Evolutionary conservation across 2,329 filamentous ascomycete genomes (phyloP).

Genomic region (Colletotrichum sp.): DNA sequence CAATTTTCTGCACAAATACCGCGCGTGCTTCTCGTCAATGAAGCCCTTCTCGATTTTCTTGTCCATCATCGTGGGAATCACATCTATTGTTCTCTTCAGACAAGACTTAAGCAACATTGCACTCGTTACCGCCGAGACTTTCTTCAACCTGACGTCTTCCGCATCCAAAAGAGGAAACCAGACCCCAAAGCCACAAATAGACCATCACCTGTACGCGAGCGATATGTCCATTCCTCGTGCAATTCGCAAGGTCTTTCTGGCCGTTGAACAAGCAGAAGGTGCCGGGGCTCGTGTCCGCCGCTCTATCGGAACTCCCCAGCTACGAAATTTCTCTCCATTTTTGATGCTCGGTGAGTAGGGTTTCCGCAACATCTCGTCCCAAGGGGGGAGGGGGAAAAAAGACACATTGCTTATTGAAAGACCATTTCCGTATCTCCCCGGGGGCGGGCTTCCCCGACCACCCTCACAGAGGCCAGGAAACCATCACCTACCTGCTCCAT

Average conservation of each 20-base stretch:
- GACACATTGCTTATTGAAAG: conserved; percentile 77
- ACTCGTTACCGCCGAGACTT: background rate
- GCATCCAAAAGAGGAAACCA: background rate
- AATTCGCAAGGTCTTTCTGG: conserved; percentile 84
- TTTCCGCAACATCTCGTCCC: conserved; percentile 51
- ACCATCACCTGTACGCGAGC: conserved; percentile 35
- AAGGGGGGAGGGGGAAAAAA: background rate
- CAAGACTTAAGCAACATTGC: conserved; percentile 25
- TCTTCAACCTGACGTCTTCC: conserved; percentile 18
- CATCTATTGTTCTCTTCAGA: conserved; percentile 31
- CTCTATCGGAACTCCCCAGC: conserved; percentile 81
- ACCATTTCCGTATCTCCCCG: conserved; percentile 82
- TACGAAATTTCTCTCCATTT: conserved; percentile 90
- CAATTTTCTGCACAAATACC: background rate
- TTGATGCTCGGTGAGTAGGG: conserved; percentile 89
- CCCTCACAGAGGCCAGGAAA: conserved; percentile 80
- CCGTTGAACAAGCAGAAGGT: conserved; percentile 85
- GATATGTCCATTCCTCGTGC: conserved; percentile 74
- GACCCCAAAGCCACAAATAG: background rate
- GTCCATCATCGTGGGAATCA: conserved; percentile 31
- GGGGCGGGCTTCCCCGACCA: conserved; percentile 93
- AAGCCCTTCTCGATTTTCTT: conserved; percentile 32
- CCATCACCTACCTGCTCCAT: conserved; percentile 86
- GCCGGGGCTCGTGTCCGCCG: conserved; percentile 86
- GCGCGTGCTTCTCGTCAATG: conserved; percentile 27